These are phyloP conservation scores for Seiridium unicorne DNA, from an alignment of 2,329 filamentous ascomycete species.

Conservation along the genomic window DNA sequence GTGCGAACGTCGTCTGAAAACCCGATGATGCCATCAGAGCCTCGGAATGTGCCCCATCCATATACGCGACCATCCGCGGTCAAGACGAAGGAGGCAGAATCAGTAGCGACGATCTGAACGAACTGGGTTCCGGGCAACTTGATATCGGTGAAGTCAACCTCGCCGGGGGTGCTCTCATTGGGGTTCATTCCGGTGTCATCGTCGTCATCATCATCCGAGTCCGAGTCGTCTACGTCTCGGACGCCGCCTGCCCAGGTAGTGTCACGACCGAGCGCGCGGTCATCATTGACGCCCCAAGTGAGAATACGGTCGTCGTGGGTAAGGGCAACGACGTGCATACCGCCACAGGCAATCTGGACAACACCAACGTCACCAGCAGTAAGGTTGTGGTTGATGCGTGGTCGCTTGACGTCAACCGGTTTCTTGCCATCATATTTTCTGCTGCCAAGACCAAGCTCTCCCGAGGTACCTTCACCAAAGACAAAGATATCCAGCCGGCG, in stretches of 20 bases:
- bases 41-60: slow-evolving; percentile 67
- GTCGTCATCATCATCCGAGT: slow-evolving; percentile 47
- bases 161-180: slow-evolving; percentile 65
- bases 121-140: slow-evolving; percentile 64
- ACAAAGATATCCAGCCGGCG: slow-evolving; percentile 42
- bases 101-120: slow-evolving; percentile 57
- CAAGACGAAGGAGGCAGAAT: slow-evolving; percentile 62
- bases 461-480: slow-evolving; percentile 56
- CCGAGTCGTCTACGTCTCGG: slow-evolving; percentile 52
- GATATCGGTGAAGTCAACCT: slow-evolving; percentile 51
- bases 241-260: slow-evolving; percentile 65
- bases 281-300: slow-evolving; percentile 81
- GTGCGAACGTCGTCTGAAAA: slow-evolving; percentile 54
- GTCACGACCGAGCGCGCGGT: slow-evolving; percentile 67
- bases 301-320: slow-evolving; percentile 70
- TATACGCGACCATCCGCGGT: slow-evolving; percentile 64
- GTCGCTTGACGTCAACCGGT: slow-evolving; percentile 65
- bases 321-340: slow-evolving; percentile 68
- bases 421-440: slow-evolving; percentile 48
- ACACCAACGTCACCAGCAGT: slow-evolving; percentile 54
- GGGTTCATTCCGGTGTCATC: slow-evolving; percentile 68
- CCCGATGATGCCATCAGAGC: slow-evolving; percentile 60
- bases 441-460: slow-evolving; percentile 67
- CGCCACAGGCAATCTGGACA: slow-evolving; percentile 64
- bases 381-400: slow-evolving; percentile 63